Base-by-base conservation (phyloP, 768 basidiomycete genomes). In the Candolleomyces aberdarensis region DNA sequence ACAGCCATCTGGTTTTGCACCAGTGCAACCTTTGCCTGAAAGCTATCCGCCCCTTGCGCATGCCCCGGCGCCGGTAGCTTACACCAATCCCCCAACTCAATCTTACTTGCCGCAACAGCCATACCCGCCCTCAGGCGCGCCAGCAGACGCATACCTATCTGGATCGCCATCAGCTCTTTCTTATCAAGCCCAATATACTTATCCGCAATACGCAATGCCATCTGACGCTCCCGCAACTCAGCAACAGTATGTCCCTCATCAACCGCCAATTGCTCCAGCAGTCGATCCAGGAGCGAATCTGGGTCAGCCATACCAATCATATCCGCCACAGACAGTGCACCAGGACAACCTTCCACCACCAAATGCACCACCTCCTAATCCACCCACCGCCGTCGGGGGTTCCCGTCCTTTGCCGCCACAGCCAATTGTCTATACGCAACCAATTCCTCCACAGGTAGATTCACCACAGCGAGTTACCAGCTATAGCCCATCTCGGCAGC, bases 361-460 rank as follows among this genome's bases (percentile, higher is more conserved):
- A 78, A 78, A 57, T 29, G 15, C 51, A 7, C 60, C 58, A 17
- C 56, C 61, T 10, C 55, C 41, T 39, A 64, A 63, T 32, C 29
- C 65, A 5, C 61, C 63, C 56, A 67, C 72, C 15, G 59, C 72
- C 15, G 58, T 60, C n/a, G 59, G 55, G 14, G 55, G 43, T 9
- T 60, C 65, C 6, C 58, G 65, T 9, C 59, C 76, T 19, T 69
- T 74, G 31, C 68, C 75, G 48, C 64, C 66, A 39, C 65, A 68
- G 52, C 65, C 75, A 46, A 71, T 67, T 64, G 76, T 51, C 67
- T 75, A 56, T 46, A 76, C 79, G 7, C 75, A 81, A 44, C 80
- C 82, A 31, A 68, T 81, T 26, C 81, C 81, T 26, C 76, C 70
- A 56, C 78, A 78, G 59, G 64, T 74, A 13, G 75, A 79, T 65